Conservation (phyloP, 805 yeast genomes). For the Blastobotrys mokoenaii region DNA sequence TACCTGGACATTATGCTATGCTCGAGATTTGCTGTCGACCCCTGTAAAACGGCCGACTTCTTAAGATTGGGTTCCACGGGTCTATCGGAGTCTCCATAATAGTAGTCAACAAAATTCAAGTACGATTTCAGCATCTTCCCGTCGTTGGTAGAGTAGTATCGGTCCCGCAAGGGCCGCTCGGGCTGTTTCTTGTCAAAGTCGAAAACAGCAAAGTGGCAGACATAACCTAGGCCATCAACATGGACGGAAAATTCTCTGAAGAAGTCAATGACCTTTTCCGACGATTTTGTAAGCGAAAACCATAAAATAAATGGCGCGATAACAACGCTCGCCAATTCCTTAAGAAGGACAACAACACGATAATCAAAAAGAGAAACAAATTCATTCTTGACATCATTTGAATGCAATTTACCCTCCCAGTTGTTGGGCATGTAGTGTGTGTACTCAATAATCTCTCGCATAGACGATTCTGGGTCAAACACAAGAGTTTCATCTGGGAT, state of each 20-base stretch:
- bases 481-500: conserved; percentile 57
- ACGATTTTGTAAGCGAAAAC: conserved; percentile 64
- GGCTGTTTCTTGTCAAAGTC: conserved; percentile 51
- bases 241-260: conserved; percentile 84
- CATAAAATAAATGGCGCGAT: conserved; percentile 87
- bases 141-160: conserved; percentile 44
- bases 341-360: conserved; percentile 56
- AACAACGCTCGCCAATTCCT: conserved; percentile 75
- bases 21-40: conserved; percentile 13
- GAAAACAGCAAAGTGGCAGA: conserved; percentile 91
- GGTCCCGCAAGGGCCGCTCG: conserved; percentile 17
- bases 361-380: conserved; percentile 73
- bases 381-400: conserved; percentile 74
- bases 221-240: conserved; percentile 91
- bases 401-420: conserved; percentile 83
- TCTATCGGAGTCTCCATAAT: conserved; percentile 34
- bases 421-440: conserved; percentile 84
- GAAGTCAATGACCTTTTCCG: conserved; percentile 79
- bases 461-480: conserved; percentile 90
- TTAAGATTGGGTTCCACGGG: background rate
- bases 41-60: background rate
- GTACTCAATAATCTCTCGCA: conserved; percentile 69
- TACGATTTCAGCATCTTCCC: conserved; percentile 90
- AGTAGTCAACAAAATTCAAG: conserved; percentile 78
- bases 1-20: conserved; percentile 28